These are phyloP conservation scores for Erysimum pusillum DNA, from an alignment of 441 rosid species.

Conservation along the genomic window DNA sequence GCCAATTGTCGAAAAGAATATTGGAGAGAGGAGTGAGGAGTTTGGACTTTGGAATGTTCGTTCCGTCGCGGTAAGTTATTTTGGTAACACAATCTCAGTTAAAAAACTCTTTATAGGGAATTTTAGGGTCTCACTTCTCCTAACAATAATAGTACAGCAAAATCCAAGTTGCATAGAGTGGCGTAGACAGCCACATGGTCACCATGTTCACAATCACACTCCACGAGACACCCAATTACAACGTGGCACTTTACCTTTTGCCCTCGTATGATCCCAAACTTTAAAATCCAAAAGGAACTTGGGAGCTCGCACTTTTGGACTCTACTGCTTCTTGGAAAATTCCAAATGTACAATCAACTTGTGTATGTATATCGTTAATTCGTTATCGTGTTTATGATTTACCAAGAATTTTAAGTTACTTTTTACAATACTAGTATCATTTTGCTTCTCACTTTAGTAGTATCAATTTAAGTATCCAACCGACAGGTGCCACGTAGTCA, in stretches of 20 bases:
- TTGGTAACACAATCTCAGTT: too few species aligned
- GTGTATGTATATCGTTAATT: too few species aligned
- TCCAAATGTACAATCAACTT: constrained; percentile 34
- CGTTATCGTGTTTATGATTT: not conserved
- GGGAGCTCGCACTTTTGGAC: too few species aligned
- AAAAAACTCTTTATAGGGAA: too few species aligned
- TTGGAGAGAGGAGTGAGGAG: not conserved
- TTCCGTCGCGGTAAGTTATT: not conserved
- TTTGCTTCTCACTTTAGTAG: too few species aligned
- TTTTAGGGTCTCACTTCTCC: too few species aligned
- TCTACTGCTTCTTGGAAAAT: constrained; percentile 14
- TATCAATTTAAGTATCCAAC: too few species aligned
- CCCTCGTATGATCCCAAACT: not conserved
- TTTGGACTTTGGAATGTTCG: too few species aligned
- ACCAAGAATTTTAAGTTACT: not conserved
- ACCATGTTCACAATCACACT: constrained; percentile 23
- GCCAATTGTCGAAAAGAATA: not conserved
- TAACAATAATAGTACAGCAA: not conserved
- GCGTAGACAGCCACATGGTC: constrained; percentile 26
- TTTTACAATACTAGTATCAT: too few species aligned
- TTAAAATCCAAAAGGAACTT: too few species aligned
- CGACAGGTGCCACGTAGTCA: too few species aligned
- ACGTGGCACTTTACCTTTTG: not conserved
- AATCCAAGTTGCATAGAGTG: constrained; percentile 25
- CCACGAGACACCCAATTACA: constrained; percentile 4